Evolutionary conservation across 805 yeast genomes (phyloP), one percentile per base, ranked within the genome.

Genomic region (Ogataea angusta): DNA sequence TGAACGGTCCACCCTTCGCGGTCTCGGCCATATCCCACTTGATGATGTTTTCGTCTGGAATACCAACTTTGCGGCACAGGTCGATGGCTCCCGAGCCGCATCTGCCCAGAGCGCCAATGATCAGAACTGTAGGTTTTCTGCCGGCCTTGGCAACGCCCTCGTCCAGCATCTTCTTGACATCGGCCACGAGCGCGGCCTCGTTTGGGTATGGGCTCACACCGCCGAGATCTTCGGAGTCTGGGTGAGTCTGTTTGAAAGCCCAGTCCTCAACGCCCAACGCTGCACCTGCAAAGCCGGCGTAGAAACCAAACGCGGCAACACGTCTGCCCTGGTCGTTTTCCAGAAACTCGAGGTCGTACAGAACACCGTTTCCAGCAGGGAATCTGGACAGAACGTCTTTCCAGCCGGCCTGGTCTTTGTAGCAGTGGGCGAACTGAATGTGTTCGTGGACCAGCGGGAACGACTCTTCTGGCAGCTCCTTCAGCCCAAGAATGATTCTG

Each of bases 261-360:
- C 98, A 93, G 66, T 89, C 95, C 63, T 78, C 78, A 37, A 91
- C 73, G 57, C 99, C 99, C 41, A 93, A 68, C 24, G 99, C 99
- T 25, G 99, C 99, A 58, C 99, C 99, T 6, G 98, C 99, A 63
- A 93, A 93, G n/a, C 99, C 99, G 32, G 99, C 99, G 64, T 91
- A 91, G 73, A 78, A 93, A n/a, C 99, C 99, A 62, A 93, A 93
- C 7, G 99, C 99, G 32, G 99, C 99, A 21, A 93, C 99, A 69
- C 99, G 85, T 73, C 99, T 85, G 25, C 98, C 98, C 59, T 78
- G 81, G 54, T 85, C 96, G 63, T 93, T 88, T 64, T 86, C 95
- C 63, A 93, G 72, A 61, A 93, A 93, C 69, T 93, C 99, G 52
- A 93, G 72, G 63, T 93, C 99, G 63, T 93, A 93, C 52, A 93